Base-by-base conservation (phyloP, 2,329 filamentous ascomycete genomes). In the Aphanocladium album region DNA sequence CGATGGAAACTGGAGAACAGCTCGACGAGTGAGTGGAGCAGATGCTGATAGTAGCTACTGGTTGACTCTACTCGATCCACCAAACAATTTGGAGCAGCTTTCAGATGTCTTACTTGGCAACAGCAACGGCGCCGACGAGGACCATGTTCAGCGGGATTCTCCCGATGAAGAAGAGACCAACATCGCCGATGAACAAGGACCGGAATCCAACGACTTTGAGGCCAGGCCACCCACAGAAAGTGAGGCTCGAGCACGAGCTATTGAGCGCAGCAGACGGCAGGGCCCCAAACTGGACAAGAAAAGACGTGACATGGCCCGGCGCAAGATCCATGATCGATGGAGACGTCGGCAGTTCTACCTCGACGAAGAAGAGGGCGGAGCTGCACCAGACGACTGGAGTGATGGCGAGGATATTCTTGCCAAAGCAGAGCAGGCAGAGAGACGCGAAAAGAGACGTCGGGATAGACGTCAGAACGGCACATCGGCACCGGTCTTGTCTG, bases 341-440 rank as follows among this genome's bases (percentile, higher is more conserved):
- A 84, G 83, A 67, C 82, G 89, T 62, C 82, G 91, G 50, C 85
- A 88, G 43, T 96, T 95, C 67, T 96, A 95, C 68, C 82, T 91
- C 0, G 91, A 96, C 61, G 89, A 92, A 72, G 91, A 96, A 75
- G 91, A 96, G 72, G 91, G 91, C 2, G 82, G 84, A 11, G 71
- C 73, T n/a, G 78, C 83, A 2, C 89, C 89, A 0, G 78, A 82
- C 7, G 85, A 83, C 27, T 92, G 87, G 78, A 77, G 81, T 23
- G 79, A 83, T 5, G 80, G 83, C 16, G 81, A 88, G 46, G 86
- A 88, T 64, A 73, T 87, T 12, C 72, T 83, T 1, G 73, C 69
- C 17, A 73, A 74, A 30, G 67, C 66, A 4, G 65, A 63, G 47
- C 49, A 62, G n/a, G 57, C 57, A 16, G 50, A 45, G 17, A 45